A percentile compares a stretch with the other conserved stretches of the same genome.
These are phyloP conservation scores for Umbelopsis vinacea DNA, from an alignment of 192 early-diverging fungal genomes.

Conservation along the genomic window DNA sequence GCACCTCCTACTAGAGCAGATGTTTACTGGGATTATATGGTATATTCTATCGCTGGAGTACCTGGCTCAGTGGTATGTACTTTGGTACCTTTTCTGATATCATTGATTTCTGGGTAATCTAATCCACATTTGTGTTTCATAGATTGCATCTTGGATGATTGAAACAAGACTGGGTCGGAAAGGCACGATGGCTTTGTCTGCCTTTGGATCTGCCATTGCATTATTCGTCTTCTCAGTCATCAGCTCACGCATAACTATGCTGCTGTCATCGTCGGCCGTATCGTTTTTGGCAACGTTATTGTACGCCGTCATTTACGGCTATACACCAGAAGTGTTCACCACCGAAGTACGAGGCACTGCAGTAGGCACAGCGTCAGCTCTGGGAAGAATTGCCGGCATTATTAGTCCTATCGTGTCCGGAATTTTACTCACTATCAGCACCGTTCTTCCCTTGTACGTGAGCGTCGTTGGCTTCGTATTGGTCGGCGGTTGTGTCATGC, in stretches of 20 bases:
- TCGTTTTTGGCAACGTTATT: conserved; percentile 72
- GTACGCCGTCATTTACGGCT: conserved; percentile 87
- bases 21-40: conserved; percentile 75
- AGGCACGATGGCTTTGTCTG: conserved; percentile 80
- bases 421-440: conserved; percentile 57
- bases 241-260: conserved; percentile 55
- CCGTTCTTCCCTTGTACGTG: conserved; percentile 68
- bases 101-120: neutral
- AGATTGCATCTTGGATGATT: conserved; percentile 64
- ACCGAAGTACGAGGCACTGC: conserved; percentile 78
- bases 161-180: conserved; percentile 75
- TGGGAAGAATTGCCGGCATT: conserved; percentile 76
- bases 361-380: conserved; percentile 75
- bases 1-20: conserved; percentile 43
- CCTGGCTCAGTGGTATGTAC: conserved; percentile 78
- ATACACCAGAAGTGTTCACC: conserved; percentile 88
- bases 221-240: conserved; percentile 71
- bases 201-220: conserved; percentile 69
- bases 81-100: neutral
- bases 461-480: conserved; percentile 59
- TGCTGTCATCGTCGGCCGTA: conserved; percentile 63
- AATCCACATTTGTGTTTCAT: neutral
- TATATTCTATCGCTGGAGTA: conserved; percentile 77
- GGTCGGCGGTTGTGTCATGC: conserved; percentile 65
- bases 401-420: conserved; percentile 77